Percentiles rank a stretch among this genome's conserved stretches.
These are phyloP conservation scores for Crithidia bombi DNA, from an alignment of 208 protist species.

Conservation along the genomic window DNA sequence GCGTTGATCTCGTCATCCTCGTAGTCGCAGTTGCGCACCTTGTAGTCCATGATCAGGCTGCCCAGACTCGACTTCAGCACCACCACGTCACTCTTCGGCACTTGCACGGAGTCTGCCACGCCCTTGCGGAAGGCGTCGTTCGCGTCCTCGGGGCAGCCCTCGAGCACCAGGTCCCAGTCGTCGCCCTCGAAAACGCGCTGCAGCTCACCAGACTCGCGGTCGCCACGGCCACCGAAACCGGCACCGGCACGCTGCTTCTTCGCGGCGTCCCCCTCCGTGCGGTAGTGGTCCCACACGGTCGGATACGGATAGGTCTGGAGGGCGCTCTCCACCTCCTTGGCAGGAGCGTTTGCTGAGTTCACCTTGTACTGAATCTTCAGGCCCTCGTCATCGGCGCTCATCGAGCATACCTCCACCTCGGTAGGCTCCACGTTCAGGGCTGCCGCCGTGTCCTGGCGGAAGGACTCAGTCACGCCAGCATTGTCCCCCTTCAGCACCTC, in stretches of 20 bases:
- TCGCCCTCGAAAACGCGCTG: slow-evolving; percentile 56
- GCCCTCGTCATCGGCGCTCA: slow-evolving; percentile 19
- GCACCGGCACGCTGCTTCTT: slow-evolving; percentile 6
- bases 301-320: slow-evolving; percentile 41
- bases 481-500: slow-evolving; percentile 21
- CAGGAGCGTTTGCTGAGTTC: background rate
- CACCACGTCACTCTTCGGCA: slow-evolving; percentile 33
- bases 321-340: slow-evolving; percentile 22
- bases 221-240: slow-evolving; percentile 24
- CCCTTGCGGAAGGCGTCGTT: slow-evolving; percentile 42
- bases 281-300: slow-evolving; percentile 40
- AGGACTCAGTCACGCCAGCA: slow-evolving; percentile 32
- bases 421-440: slow-evolving; percentile 15
- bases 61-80: slow-evolving; percentile 38
- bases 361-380: slow-evolving; percentile 41
- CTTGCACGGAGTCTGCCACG: slow-evolving; percentile 24
- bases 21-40: slow-evolving; percentile 31
- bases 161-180: slow-evolving; percentile 59
- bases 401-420: slow-evolving; percentile 30
- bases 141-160: slow-evolving; percentile 27
- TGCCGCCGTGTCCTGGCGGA: slow-evolving; percentile 41
- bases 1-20: slow-evolving; percentile 38
- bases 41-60: slow-evolving; percentile 51
- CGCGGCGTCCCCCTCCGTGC: slow-evolving; percentile 16
- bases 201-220: slow-evolving; percentile 39